Base-by-base conservation (phyloP, 192 early-diverging fungal species). In the Coemansia sp. region DNA sequence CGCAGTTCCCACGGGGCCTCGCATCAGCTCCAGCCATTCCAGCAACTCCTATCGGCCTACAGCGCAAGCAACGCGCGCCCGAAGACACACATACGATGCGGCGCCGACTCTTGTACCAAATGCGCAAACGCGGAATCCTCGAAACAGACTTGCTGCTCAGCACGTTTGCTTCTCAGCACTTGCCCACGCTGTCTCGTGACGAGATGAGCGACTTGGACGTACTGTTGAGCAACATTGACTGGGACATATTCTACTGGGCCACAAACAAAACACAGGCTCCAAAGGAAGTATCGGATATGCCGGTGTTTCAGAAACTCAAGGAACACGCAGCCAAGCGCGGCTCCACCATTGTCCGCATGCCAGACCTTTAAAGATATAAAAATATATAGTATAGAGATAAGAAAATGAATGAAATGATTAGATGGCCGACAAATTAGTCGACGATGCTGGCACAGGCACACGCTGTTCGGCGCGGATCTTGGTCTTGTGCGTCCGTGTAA, bases 201-300 rank as follows among this genome's bases (percentile, higher is more conserved):
- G 84, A 94, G 61, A 73, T 97, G 64, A 68, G 67, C 5, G 87
- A 94, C 57, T 87, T 90, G 56, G 97, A 97, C 61, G 56, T 75
- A 57, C 75, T 98, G 56, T 74, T 98, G 71, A 89, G 93, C 64
- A 86, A 88, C 49, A 85, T 88, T 11, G 97, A 98, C 72, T 98
- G 97, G 97, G 95, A 97, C 71, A 92, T 98, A 51, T 98, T 91
- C 66, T 95, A 97, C 66, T 98, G 92, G 91, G 86, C 86, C 3
- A 91, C 86, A 0, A 67, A 74, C 21, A 88, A 89, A 64, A 90
- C 88, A 42, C 64, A 64, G 23, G 66, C 83, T 7, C 90, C 90
- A 3, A 79, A 84, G n/a, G 42, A 61, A 2, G 78, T 87, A 49
- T 56, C 66, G 42, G 54, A 58, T 0, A 86, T 84, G 71, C 20